A percentile compares a stretch with the other conserved stretches of the same genome.
Conservation (phyloP, 1,139 yeast species). For the Hyphopichia khmerensis region DNA sequence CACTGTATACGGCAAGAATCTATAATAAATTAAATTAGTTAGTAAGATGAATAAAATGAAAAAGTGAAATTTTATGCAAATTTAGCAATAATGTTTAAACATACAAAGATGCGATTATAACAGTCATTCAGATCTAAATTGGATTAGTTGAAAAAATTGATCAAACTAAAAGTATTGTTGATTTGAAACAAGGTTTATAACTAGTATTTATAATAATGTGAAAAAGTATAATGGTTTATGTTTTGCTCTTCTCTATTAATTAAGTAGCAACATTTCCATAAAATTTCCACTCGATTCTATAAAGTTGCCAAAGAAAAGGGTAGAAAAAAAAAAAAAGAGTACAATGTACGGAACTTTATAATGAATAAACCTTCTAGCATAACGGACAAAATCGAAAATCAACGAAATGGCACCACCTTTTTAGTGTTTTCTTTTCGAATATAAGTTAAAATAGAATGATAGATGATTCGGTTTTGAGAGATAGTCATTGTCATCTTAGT, state of each 20-base stretch:
- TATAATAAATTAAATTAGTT: constrained; percentile 15
- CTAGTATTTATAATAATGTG: too few relatives aligned
- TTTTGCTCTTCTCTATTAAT: neutral
- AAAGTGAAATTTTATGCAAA: constrained; percentile 1
- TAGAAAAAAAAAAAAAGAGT: neutral
- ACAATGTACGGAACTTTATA: neutral
- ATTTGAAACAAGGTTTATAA: too few relatives aligned
- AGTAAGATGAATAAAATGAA: too few relatives aligned
- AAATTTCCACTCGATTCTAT: neutral
- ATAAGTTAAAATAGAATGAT: neutral
- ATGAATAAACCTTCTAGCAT: too few relatives aligned
- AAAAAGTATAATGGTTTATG: neutral
- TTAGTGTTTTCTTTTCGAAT: too few relatives aligned
- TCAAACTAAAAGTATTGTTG: too few relatives aligned
- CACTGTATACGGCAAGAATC: constrained; percentile 72
- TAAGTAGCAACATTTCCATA: neutral
- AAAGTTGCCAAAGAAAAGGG: neutral
- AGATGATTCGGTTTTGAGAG: constrained; percentile 18
- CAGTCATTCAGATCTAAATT: constrained; percentile 41
- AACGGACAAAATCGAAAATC: too few relatives aligned
- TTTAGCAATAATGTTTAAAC: constrained; percentile 21
- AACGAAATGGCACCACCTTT: neutral
- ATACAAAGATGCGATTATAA: constrained; percentile 62
- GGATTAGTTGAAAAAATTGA: neutral
- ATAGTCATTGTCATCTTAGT: constrained; percentile 65